phyloP scores from a whole-genome alignment of 2,329 filamentous ascomycete species.

The Fusarium sp. region DNA sequence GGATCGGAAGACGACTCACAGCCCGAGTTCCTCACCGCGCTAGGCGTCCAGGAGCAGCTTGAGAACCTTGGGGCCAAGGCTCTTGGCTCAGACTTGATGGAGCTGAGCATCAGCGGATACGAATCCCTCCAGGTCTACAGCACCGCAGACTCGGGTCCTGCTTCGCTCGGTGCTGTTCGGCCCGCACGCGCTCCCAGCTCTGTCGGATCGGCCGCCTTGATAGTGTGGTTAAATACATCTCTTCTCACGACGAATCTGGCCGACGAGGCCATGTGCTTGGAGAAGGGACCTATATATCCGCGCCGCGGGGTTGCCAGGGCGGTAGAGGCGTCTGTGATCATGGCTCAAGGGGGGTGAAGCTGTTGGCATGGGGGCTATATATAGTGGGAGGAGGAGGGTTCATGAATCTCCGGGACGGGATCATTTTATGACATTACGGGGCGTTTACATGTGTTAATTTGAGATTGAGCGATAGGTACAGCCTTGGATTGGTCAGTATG shows the following conservation, averaged over 20 bases:
- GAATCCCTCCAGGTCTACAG: neutral
- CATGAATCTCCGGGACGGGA: neutral
- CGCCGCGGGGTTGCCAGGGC: slow-evolving; percentile 2
- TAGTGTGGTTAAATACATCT: neutral
- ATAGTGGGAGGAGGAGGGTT: neutral
- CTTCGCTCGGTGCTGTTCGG: neutral
- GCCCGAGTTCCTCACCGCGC: slow-evolving; percentile 3
- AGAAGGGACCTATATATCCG: slow-evolving; percentile 3
- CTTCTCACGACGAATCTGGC: slow-evolving; percentile 1
- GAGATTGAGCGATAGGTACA: neutral
- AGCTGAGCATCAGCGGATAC: neutral
- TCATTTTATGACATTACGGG: neutral
- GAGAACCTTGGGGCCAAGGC: neutral
- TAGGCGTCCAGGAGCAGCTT: slow-evolving; percentile 2
- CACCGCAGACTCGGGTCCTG: neutral
- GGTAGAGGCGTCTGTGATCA: slow-evolving; percentile 3
- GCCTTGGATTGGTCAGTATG: neutral
- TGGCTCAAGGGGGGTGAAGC: neutral
- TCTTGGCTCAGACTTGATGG: neutral
- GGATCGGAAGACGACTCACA: neutral
- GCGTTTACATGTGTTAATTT: neutral
- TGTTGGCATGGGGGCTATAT: neutral
- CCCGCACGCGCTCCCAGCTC: neutral
- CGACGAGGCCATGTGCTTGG: neutral
- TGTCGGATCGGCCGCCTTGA: neutral